These are phyloP conservation scores for Lodderomyces theae DNA, from an alignment of 1,139 yeast species.

Conservation along the genomic window DNA sequence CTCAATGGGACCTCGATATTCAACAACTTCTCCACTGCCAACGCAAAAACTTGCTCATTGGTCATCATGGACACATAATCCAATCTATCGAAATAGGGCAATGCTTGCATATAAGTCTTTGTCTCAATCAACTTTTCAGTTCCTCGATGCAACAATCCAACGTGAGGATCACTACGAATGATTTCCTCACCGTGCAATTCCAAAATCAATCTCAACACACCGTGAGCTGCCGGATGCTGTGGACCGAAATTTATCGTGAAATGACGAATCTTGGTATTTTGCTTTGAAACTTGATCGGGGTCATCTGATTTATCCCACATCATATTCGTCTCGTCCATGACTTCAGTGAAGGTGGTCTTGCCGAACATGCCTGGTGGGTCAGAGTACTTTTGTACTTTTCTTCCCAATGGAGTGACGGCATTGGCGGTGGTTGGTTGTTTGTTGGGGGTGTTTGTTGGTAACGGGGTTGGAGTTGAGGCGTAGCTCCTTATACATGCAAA, in stretches of 20 bases:
- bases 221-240: conserved; percentile 95
- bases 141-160: conserved; percentile 84
- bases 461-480: conserved; percentile 7
- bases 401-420: conserved; percentile 12
- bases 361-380: conserved; percentile 5
- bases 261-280: conserved; percentile 68
- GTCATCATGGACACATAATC: conserved; percentile 94
- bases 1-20: conserved; percentile 84
- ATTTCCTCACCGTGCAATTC: conserved; percentile 90
- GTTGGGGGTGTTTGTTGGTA: conserved; percentile 3
- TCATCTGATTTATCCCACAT: conserved; percentile 47
- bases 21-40: conserved; percentile 82
- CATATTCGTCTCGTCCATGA: conserved; percentile 48
- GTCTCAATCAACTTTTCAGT: conserved; percentile 85
- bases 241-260: conserved; percentile 91
- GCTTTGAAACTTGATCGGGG: conserved; percentile 43
- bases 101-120: conserved; percentile 81
- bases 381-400: conserved; percentile 9
- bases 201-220: conserved; percentile 80
- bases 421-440: conserved; percentile 6
- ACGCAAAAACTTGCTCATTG: conserved; percentile 80
- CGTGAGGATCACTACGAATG: conserved; percentile 84
- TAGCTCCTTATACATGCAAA: conserved; percentile 8
- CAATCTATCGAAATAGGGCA: conserved; percentile 85
- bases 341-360: conserved; percentile 37